Conservation (phyloP, 2,329 filamentous ascomycete genomes). For the Chaetomium sp. region DNA sequence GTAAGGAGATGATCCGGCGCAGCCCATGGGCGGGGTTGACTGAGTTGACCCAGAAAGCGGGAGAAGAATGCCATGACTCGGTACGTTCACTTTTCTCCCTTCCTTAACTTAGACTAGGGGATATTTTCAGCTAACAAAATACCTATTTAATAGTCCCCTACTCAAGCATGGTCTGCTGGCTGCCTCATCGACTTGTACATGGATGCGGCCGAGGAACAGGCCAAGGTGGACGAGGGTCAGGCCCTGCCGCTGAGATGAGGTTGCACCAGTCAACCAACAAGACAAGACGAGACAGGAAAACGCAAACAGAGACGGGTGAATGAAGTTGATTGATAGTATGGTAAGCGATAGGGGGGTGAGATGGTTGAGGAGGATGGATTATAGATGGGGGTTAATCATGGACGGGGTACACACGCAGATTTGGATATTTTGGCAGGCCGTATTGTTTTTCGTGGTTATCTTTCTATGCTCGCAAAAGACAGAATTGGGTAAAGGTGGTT, state of each 20-base stretch:
- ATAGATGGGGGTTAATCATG: neutral
- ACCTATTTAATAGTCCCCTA: conserved; percentile 60
- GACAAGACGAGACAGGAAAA: too few species aligned
- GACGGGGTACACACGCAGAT: too few species aligned
- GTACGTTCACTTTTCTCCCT: conserved; percentile 45
- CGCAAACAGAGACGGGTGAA: too few species aligned
- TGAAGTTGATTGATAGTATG: too few species aligned
- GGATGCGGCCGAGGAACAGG: conserved; percentile 63
- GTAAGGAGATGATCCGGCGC: conserved; percentile 74
- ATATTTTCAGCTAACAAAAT: conserved; percentile 11
- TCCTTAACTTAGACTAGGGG: neutral
- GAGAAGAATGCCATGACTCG: conserved; percentile 78
- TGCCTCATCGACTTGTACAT: conserved; percentile 95
- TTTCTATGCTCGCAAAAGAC: too few species aligned
- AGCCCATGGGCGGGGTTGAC: conserved; percentile 86
- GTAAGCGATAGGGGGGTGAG: neutral
- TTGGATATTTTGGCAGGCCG: too few species aligned
- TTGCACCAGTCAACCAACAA: neutral
- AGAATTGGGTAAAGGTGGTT: too few species aligned
- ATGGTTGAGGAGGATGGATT: conserved; percentile 2
- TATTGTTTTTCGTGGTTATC: too few species aligned
- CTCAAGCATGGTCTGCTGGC: conserved; percentile 92
- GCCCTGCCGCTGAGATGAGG: conserved; percentile 23
- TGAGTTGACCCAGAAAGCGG: conserved; percentile 87
- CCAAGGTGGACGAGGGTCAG: conserved; percentile 18